Evolutionary conservation across 2,329 filamentous ascomycete genomes (phyloP), one percentile per base, ranked within the genome.

Genomic region (Kalaharituber pfeilii): DNA sequence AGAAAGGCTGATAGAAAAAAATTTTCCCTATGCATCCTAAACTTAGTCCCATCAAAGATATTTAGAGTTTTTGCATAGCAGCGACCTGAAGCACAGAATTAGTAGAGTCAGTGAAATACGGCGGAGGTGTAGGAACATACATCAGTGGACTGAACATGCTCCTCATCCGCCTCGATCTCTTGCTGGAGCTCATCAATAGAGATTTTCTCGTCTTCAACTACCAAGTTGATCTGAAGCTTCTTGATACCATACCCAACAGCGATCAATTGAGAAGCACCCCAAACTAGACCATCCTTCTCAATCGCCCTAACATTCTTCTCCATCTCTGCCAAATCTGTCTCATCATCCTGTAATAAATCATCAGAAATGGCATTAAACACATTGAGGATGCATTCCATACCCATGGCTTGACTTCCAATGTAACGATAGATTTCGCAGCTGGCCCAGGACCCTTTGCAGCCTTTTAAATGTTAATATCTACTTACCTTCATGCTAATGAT

Each of bases 191-290:
- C 89, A 65, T 82, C 79, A 62, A 85, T 70, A 63, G 85, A 88
- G 68, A 98, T 71, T 80, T 95, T 95, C 63, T 96, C 89, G 70
- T 98, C 91, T 77, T 96, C 91, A 62, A 96, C 75, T 65, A 96
- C 87, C 65, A 96, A 73, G 82, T 86, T 96, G 77, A 98, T 94
- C 79, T 96, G 89, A 61, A 98, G 81, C 80, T 96, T 96, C 79
- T 85, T 91, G 77, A 98, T 93, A 77, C 91, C 91, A 78, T 86
- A 98, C 67, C 88, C 89, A 66, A 98, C 82, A 63, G 88, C 71
- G 52, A 94, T 82, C 62, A 94, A 76, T 77, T 91, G 85, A 70
- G 84, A 88, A 62, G 76, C 80, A 80, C 89, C 89, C 91, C 91
- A 98, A 61, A 93, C 81, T 60, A 98, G 85, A 74, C 91, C 91